phyloP scores from a whole-genome alignment of 768 basidiomycete genomes.

The Russula sp. region DNA sequence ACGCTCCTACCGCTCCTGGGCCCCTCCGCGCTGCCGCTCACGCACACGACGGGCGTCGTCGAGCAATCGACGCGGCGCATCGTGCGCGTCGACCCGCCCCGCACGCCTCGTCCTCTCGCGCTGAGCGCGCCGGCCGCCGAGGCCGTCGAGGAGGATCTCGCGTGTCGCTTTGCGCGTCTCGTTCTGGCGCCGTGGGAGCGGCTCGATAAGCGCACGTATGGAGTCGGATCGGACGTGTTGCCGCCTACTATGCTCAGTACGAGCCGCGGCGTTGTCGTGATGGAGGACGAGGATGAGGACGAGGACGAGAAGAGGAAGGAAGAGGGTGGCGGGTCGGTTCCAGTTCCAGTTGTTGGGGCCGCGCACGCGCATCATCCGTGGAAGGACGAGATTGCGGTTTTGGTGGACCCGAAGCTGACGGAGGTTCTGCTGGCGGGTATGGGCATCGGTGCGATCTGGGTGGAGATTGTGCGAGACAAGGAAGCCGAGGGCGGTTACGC shows the following conservation, averaged over 20 bases:
- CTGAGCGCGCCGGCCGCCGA: slow-evolving; percentile 18
- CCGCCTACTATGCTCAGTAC: slow-evolving; percentile 31
- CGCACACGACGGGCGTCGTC: slow-evolving; percentile 57
- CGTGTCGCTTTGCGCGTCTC: slow-evolving; percentile 40
- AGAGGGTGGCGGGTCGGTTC: neutral
- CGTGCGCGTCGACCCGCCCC: slow-evolving; percentile 38
- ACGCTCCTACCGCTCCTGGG: slow-evolving; percentile 43
- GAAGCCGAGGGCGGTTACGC: slow-evolving; percentile 17
- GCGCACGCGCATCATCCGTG: slow-evolving; percentile 43
- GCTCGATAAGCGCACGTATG: slow-evolving; percentile 31
- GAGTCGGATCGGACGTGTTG: slow-evolving; percentile 28
- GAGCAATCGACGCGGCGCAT: slow-evolving; percentile 59
- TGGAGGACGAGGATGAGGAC: slow-evolving; percentile 23
- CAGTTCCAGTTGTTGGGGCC: slow-evolving; percentile 5
- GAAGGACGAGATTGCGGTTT: slow-evolving; percentile 51
- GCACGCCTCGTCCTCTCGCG: slow-evolving; percentile 23
- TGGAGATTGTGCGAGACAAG: slow-evolving; percentile 47
- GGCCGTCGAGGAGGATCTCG: slow-evolving; percentile 43
- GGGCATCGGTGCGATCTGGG: slow-evolving; percentile 59
- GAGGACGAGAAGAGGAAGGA: neutral
- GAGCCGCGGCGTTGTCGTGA: slow-evolving; percentile 33
- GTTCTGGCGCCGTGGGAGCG: slow-evolving; percentile 49
- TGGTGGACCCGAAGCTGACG: slow-evolving; percentile 38
- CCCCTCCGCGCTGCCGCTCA: slow-evolving; percentile 47
- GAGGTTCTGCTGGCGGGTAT: slow-evolving; percentile 43